A percentile compares a stretch with the other conserved stretches of the same genome.
phyloP scores from a whole-genome alignment of 1,284 basidiomycete species.

The Laetiporus sulphureus region DNA sequence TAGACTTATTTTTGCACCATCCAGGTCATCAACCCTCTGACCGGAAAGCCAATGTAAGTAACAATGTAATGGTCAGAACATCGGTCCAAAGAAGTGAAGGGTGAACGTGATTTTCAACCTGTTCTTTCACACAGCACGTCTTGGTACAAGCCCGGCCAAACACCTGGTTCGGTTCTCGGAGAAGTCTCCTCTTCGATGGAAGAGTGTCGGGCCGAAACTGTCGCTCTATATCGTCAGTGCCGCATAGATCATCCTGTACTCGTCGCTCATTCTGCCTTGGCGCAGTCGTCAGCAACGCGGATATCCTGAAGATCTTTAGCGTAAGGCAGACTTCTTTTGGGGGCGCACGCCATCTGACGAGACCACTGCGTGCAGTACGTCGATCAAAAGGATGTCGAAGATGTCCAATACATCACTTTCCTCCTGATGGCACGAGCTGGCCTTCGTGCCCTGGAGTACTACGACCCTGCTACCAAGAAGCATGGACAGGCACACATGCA shows the following conservation, averaged over 20 bases:
- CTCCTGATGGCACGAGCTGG: slow-evolving; percentile 81
- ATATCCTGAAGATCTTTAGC: slow-evolving; percentile 72
- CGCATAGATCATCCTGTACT: background rate
- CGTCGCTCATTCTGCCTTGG: slow-evolving; percentile 1
- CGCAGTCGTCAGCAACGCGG: slow-evolving; percentile 62
- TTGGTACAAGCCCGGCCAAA: slow-evolving; percentile 84
- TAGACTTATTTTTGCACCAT: background rate
- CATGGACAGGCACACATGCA: slow-evolving; percentile 94
- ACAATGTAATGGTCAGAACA: background rate
- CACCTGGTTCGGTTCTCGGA: slow-evolving; percentile 70
- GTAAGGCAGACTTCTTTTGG: slow-evolving; percentile 33
- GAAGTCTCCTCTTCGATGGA: slow-evolving; percentile 85
- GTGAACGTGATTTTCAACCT: background rate
- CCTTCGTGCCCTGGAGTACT: slow-evolving; percentile 74
- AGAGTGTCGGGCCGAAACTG: slow-evolving; percentile 82
- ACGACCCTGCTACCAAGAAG: slow-evolving; percentile 72
- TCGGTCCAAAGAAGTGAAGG: background rate
- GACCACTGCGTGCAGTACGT: slow-evolving; percentile 44
- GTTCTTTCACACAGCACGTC: slow-evolving; percentile 38
- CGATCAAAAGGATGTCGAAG: slow-evolving; percentile 60
- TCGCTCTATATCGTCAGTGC: slow-evolving; percentile 65
- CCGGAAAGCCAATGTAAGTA: slow-evolving; percentile 68
- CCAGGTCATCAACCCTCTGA: slow-evolving; percentile 78
- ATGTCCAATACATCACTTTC: slow-evolving; percentile 77
- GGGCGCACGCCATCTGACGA: background rate